Base-by-base conservation (phyloP, 768 basidiomycete species). In the Holtermanniella nyarrowii region DNA sequence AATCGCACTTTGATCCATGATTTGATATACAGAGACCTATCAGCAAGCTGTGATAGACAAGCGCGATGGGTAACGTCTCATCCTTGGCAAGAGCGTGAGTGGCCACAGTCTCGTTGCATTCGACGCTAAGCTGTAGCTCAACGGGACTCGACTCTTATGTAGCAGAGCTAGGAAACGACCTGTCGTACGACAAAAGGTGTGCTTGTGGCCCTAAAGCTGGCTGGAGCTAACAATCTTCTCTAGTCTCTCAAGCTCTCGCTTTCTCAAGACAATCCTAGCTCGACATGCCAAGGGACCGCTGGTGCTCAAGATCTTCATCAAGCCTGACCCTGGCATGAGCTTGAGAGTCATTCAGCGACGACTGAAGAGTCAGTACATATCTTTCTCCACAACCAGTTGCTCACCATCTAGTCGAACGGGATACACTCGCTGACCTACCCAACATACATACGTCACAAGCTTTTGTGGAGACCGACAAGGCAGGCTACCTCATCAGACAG, bases 231-330 rank as follows among this genome's bases (percentile, higher is more conserved):
- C 40, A 7, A 7, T 31, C 14, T 18, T 2, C 13, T 5, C 7
- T 49, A 86, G 85, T 62, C 72, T 86, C 50, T 83, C 83, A 14
- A 78, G 81, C 1, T 79, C 85, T 4, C 78, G 85, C 4, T 83
- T 84, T 66, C 75, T 81, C 59, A 89, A 88, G 78, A 84, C 90
- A 0, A 89, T 93, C 60, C 83, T 85, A 63, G 91, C 85, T 65
- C 78, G 84, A 39, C 88, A 95, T 73, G 75, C 78, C 44, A 83
- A 85, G 62, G 88, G 89, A 0, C 82, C 80, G 39, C 74, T 96
- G 26, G 82, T 95, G 47, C 80, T 93, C 64, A 97, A 97, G 78
- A 83, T 97, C 52, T 95, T 91, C 74, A 81, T 91, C 65, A 96
- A 99, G 69, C 84, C 89, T 0, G 89, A 96, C 72, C 86, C 88